phyloP scores from a whole-genome alignment of 257 asterid species.

The Nicotiana benthamiana region DNA sequence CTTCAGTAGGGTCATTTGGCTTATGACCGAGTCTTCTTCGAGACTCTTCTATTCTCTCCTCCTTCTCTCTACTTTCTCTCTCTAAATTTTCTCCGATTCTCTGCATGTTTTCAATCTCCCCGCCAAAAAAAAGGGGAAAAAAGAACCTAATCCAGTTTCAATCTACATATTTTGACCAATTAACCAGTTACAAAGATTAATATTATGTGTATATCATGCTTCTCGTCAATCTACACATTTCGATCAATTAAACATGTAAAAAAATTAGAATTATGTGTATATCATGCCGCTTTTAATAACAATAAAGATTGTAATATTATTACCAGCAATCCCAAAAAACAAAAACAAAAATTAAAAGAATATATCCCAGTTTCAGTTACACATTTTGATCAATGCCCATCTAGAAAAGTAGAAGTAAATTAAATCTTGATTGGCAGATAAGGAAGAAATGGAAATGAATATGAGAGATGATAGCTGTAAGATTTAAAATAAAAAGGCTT shows the following conservation, averaged over 20 bases:
- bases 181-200: not conserved
- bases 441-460: too few relatives aligned
- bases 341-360: not conserved
- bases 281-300: not conserved
- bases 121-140: not conserved
- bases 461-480: too few relatives aligned
- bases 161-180: not conserved
- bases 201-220: not conserved
- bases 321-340: not conserved
- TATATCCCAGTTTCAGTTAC: not conserved
- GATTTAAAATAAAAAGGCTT: too few relatives aligned
- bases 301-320: not conserved
- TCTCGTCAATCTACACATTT: constrained; percentile 2
- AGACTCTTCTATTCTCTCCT: too few relatives aligned
- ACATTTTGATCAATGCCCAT: not conserved
- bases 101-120: too few relatives aligned
- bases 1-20: too few relatives aligned
- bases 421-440: too few relatives aligned
- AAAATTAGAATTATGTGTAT: not conserved
- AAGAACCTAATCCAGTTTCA: not conserved
- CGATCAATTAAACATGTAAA: not conserved
- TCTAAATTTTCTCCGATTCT: too few relatives aligned
- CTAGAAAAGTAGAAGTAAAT: not conserved
- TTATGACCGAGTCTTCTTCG: too few relatives aligned
- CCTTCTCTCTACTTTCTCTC: too few relatives aligned